phyloP scores from a whole-genome alignment of 768 basidiomycete species.

The Leccinellum rugosiceps region DNA sequence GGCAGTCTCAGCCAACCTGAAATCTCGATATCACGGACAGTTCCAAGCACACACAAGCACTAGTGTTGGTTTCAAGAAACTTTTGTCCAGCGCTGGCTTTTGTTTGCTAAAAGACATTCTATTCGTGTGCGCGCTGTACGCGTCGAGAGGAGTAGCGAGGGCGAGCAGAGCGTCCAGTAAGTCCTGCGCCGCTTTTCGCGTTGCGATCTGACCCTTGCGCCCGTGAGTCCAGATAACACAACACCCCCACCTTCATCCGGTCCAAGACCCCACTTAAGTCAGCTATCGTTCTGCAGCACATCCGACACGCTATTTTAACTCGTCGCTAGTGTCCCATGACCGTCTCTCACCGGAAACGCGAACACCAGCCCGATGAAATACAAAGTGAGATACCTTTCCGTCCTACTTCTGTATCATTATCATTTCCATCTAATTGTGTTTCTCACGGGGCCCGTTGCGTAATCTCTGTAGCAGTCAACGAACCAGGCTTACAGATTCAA shows the following conservation, averaged over 20 bases:
- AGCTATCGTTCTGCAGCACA: background rate
- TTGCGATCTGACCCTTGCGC: background rate
- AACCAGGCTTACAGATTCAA: conserved; percentile 78
- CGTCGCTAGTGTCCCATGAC: conserved; percentile 42
- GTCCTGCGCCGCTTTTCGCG: background rate
- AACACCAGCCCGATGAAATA: conserved; percentile 62
- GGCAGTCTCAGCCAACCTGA: background rate
- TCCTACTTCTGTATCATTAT: background rate
- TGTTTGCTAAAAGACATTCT: background rate
- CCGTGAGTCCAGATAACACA: background rate
- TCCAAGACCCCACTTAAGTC: background rate
- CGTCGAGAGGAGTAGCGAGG: background rate
- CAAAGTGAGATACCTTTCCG: conserved; percentile 44
- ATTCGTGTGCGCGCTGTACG: background rate
- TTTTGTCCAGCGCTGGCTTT: background rate
- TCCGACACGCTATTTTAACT: background rate
- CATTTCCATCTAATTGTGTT: conserved; percentile 7
- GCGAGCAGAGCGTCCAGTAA: background rate
- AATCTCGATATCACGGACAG: background rate
- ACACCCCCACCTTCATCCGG: background rate
- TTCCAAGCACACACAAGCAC: background rate
- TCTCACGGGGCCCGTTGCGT: conserved; percentile 31
- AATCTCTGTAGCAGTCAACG: conserved; percentile 58
- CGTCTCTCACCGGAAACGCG: conserved; percentile 63
- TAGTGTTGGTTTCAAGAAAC: background rate